Evolutionary conservation across 345 rosid species (phyloP).

Genomic region (Pistacia vera): DNA sequence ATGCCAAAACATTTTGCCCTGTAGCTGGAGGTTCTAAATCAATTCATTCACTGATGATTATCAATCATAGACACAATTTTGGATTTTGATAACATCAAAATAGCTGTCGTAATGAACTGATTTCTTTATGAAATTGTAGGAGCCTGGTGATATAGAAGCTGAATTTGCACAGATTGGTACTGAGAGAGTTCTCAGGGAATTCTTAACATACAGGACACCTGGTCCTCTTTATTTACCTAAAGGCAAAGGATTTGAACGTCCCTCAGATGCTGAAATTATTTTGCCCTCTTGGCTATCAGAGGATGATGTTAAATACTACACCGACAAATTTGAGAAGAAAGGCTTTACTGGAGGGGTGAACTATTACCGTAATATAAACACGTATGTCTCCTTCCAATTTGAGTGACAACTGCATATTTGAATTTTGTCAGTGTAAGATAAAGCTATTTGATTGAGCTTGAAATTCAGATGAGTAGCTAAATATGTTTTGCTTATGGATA

Average conservation of each 20-base stretch:
- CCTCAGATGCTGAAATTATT: slow-evolving; percentile 24
- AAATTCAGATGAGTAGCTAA: not conserved
- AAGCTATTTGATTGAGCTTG: too few species aligned
- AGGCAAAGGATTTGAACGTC: slow-evolving; percentile 46
- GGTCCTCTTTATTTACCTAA: slow-evolving; percentile 54
- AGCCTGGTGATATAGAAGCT: slow-evolving; percentile 64
- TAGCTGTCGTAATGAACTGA: not conserved
- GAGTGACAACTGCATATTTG: too few species aligned
- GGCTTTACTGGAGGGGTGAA: slow-evolving; percentile 85
- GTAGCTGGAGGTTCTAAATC: not conserved
- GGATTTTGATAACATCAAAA: not conserved
- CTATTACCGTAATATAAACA: slow-evolving; percentile 71
- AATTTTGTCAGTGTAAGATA: too few species aligned
- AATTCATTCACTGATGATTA: not conserved
- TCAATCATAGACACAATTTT: not conserved
- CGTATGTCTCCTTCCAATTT: slow-evolving; percentile 35
- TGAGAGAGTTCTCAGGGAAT: slow-evolving; percentile 47
- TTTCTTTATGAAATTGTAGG: slow-evolving; percentile 32
- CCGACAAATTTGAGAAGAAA: slow-evolving; percentile 45
- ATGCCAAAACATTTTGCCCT: not conserved
- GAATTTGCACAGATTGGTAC: slow-evolving; percentile 52
- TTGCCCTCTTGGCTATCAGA: slow-evolving; percentile 78
- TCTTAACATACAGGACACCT: slow-evolving; percentile 49
- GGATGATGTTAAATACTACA: slow-evolving; percentile 53
- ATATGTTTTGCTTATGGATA: not conserved